A percentile compares a stretch with the other conserved stretches of the same genome.
Conservation (phyloP, 495 filamentous ascomycete genomes). For the Neurospora sp. region DNA sequence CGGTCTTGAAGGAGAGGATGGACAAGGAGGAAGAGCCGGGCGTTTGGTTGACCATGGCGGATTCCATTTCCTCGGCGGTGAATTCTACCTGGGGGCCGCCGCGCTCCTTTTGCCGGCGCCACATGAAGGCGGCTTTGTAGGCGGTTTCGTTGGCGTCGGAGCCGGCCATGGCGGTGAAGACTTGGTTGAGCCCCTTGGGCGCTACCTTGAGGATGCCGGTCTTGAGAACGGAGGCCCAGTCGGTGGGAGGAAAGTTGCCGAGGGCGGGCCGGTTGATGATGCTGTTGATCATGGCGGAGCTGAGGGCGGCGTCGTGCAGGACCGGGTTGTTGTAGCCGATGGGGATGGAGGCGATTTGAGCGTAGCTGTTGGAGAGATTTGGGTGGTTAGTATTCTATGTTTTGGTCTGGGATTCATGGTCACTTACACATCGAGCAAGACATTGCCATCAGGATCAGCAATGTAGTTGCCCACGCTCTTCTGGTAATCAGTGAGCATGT, state of each 20-base stretch:
- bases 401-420: not conserved
- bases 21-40: slow-evolving; percentile 69
- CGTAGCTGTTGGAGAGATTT: slow-evolving; percentile 45
- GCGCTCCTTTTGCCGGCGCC: slow-evolving; percentile 78
- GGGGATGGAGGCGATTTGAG: slow-evolving; percentile 95
- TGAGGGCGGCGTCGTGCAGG: slow-evolving; percentile 58
- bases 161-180: slow-evolving; percentile 93
- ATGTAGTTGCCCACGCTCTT: slow-evolving; percentile 71
- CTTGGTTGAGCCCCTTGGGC: slow-evolving; percentile 84
- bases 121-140: slow-evolving; percentile 99
- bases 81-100: slow-evolving; percentile 78
- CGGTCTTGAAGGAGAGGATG: slow-evolving; percentile 88
- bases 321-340: slow-evolving; percentile 93
- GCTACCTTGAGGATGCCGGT: slow-evolving; percentile 84
- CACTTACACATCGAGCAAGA: slow-evolving; percentile 67
- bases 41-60: slow-evolving; percentile 74
- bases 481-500: slow-evolving; percentile 80
- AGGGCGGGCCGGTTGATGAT: slow-evolving; percentile 92
- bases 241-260: slow-evolving; percentile 88
- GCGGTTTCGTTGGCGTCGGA: slow-evolving; percentile 99
- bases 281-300: slow-evolving; percentile 69
- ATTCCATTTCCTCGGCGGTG: slow-evolving; percentile 65
- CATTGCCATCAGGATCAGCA: slow-evolving; percentile 79
- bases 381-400: too few species aligned
- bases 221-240: slow-evolving; percentile 79